Evolutionary conservation across 148 eudicot species (phyloP).

Genomic region (Silene conica): DNA sequence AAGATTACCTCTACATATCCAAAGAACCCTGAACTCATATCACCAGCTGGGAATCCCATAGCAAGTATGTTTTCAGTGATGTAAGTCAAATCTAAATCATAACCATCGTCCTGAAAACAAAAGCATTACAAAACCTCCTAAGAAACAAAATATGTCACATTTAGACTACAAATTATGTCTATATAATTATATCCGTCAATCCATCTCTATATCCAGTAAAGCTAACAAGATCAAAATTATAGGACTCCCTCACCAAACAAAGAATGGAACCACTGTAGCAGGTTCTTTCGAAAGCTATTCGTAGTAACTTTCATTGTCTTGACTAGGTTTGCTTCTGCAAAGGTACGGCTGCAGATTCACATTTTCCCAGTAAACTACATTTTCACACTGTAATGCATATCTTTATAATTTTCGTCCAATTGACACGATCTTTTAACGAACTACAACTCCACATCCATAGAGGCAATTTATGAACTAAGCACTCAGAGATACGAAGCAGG

Average conservation of each 20-base stretch:
- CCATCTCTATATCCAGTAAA: background rate
- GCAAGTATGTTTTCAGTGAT: constrained; percentile 97
- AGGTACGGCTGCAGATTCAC: too few species aligned
- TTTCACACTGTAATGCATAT: too few species aligned
- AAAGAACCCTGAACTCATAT: constrained; percentile 93
- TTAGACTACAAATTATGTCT: background rate
- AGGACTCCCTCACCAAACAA: background rate
- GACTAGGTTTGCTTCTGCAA: too few species aligned
- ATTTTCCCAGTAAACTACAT: too few species aligned
- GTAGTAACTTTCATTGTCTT: too few species aligned
- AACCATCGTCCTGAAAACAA: constrained; percentile 74
- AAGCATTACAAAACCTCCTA: background rate
- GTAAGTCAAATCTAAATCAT: constrained; percentile 96
- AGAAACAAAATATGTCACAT: background rate
- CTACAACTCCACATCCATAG: too few species aligned
- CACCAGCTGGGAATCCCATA: constrained; percentile 99
- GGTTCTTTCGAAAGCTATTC: too few species aligned
- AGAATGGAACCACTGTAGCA: background rate
- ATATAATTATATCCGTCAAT: background rate
- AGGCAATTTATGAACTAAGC: too few species aligned
- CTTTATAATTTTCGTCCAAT: too few species aligned
- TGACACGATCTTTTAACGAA: too few species aligned
- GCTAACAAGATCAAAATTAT: background rate
- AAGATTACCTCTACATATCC: constrained; percentile 85
- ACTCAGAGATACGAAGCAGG: too few species aligned